Evolutionary conservation across 179 eudicot species (phyloP), one percentile per base, ranked within the genome.

Genomic region (Patellifolia procumbens): DNA sequence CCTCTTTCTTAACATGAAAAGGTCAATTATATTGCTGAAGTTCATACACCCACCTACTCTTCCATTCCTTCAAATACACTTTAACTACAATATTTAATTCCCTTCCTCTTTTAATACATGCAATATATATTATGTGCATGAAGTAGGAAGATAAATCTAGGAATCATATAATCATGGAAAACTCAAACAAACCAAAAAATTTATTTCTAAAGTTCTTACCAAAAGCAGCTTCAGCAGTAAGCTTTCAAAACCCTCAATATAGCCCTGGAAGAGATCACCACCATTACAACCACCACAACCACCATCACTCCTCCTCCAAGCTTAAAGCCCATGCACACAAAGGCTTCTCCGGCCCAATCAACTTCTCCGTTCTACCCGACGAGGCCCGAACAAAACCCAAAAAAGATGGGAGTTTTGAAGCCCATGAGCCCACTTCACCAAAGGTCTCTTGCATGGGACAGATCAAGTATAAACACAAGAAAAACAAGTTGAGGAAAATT

Each of bases 371-470:
- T 1, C 11, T 92, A 42, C 97, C 91, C 32, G 86, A 80, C 0
- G 95, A 88, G 74, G 95, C 92, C 64, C 88, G 93, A 12, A 63
- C 68, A 8, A 87, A 77, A 69, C 74, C 87, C 17, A 85, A 76
- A 32, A 81, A 48, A 6, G 43, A 80, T 60, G 79, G 79, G 0
- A 73, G 46, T 51, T 80, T 65, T 61, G 76, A 78, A 6, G 70
- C 82, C 1, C 84, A 82, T 9, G 98, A 92, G 55, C 98, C 97
- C 52, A 88, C 91, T 1, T 94, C 97, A 0, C 98, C 98, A 2
- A 90, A 90, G 74, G 82, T 94, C 66, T 91, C 97, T 1, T 94
- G 98, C 86, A 92, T 92, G 88, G 98, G 98, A 1, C 93, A 89
- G 53, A 87, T 94, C 89, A 94, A 89, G 82, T 81, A 78, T 79